These are phyloP conservation scores for Gynostemma pentaphyllum DNA, from an alignment of 306 rosid species.

Conservation along the genomic window DNA sequence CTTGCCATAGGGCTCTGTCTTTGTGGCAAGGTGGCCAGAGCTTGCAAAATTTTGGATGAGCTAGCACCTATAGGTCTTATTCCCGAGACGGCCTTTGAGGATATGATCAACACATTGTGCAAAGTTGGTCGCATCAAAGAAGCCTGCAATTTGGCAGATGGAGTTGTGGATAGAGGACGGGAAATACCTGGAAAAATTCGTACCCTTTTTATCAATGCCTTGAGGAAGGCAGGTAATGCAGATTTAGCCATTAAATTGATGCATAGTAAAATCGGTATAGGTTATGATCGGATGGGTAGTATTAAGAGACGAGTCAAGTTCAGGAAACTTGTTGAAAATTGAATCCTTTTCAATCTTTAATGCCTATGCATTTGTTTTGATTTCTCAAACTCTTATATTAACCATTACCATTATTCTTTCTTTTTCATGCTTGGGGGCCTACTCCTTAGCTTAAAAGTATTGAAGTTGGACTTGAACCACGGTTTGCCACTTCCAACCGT, in stretches of 20 bases:
- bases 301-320: constrained; percentile 73
- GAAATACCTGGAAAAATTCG: constrained; percentile 75
- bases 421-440: neutral
- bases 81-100: constrained; percentile 68
- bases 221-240: constrained; percentile 74
- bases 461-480: no score
- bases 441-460: neutral
- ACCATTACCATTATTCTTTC: neutral
- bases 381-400: neutral
- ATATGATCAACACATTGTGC: constrained; percentile 67
- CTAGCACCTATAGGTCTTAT: constrained; percentile 76
- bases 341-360: neutral
- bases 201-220: constrained; percentile 61
- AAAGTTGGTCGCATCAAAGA: constrained; percentile 69
- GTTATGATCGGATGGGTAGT: constrained; percentile 70
- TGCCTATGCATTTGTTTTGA: neutral
- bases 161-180: constrained; percentile 77
- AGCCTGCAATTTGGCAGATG: constrained; percentile 93
- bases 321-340: constrained; percentile 36
- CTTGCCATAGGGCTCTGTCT: constrained; percentile 76
- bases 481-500: neutral
- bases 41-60: constrained; percentile 85
- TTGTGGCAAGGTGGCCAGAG: constrained; percentile 73
- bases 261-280: constrained; percentile 90
- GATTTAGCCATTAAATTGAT: constrained; percentile 74